These are phyloP conservation scores for Graphilbum fragrans DNA, from an alignment of 2,329 filamentous ascomycete genomes.

Conservation along the genomic window DNA sequence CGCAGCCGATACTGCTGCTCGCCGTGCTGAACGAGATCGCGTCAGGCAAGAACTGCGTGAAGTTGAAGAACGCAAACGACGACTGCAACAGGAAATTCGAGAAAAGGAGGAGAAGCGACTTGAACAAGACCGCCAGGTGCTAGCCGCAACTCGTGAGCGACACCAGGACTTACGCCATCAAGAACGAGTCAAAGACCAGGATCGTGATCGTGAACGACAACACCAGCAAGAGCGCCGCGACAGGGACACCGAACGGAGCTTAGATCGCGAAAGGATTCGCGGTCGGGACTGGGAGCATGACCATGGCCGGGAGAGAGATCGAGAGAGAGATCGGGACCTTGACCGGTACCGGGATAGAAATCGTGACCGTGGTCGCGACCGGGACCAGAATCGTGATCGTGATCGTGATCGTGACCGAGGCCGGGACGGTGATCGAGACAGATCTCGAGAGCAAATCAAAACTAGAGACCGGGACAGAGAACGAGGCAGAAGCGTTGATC, in stretches of 20 bases:
- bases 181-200: slow-evolving; percentile 24
- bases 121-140: slow-evolving; percentile 19
- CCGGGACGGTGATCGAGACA: background rate
- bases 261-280: slow-evolving; percentile 12
- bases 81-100: slow-evolving; percentile 45
- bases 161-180: slow-evolving; percentile 24
- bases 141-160: slow-evolving; percentile 25
- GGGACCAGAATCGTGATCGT: background rate
- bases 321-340: slow-evolving; percentile 16
- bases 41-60: slow-evolving; percentile 47
- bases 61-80: slow-evolving; percentile 48
- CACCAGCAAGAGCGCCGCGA: slow-evolving; percentile 24
- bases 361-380: slow-evolving; percentile 15
- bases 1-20: slow-evolving; percentile 50
- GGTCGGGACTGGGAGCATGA: slow-evolving; percentile 20
- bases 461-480: slow-evolving; percentile 9
- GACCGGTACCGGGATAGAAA: slow-evolving; percentile 20
- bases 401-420: slow-evolving; percentile 14
- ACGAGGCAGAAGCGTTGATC: slow-evolving; percentile 12
- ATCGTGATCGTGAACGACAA: slow-evolving; percentile 37
- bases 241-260: slow-evolving; percentile 17
- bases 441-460: slow-evolving; percentile 14
- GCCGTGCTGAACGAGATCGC: slow-evolving; percentile 47
- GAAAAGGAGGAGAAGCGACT: slow-evolving; percentile 25
- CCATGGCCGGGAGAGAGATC: slow-evolving; percentile 16